Conservation (phyloP, 768 basidiomycete genomes). For the Cubamyces lactineus region DNA sequence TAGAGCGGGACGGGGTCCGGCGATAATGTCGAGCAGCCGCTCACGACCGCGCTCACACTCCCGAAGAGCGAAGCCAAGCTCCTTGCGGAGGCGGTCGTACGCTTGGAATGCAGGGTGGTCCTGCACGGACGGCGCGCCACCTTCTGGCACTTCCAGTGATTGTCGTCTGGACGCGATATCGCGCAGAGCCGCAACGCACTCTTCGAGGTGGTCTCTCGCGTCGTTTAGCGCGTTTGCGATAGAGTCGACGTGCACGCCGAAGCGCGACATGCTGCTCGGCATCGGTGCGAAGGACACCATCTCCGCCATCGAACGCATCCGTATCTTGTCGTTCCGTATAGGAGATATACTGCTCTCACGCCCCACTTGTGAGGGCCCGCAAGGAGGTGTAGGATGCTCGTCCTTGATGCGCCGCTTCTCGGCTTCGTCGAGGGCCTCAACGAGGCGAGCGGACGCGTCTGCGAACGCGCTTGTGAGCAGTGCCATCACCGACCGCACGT, state of each 20-base stretch:
- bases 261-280: constrained; percentile 67
- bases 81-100: constrained; percentile 75
- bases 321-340: constrained; percentile 4
- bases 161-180: constrained; percentile 30
- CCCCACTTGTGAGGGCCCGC: constrained; percentile 6
- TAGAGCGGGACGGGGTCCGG: constrained; percentile 38
- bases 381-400: constrained; percentile 46
- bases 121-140: constrained; percentile 18
- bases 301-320: constrained; percentile 29
- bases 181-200: constrained; percentile 62
- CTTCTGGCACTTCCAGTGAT: constrained; percentile 8
- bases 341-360: constrained; percentile 19
- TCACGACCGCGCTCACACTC: constrained; percentile 84
- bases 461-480: constrained; percentile 68
- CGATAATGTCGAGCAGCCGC: constrained; percentile 58
- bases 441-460: constrained; percentile 64
- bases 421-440: constrained; percentile 62
- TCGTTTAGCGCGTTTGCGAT: constrained; percentile 71
- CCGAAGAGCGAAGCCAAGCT: constrained; percentile 75
- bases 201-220: constrained; percentile 66
- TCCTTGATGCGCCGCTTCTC: constrained; percentile 58
- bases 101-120: constrained; percentile 58
- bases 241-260: constrained; percentile 73
- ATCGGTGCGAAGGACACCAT: constrained; percentile 69
- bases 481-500: constrained; percentile 74